Conservation (phyloP, 78 protist species). For the Dictyostelium discoideum region DNA sequence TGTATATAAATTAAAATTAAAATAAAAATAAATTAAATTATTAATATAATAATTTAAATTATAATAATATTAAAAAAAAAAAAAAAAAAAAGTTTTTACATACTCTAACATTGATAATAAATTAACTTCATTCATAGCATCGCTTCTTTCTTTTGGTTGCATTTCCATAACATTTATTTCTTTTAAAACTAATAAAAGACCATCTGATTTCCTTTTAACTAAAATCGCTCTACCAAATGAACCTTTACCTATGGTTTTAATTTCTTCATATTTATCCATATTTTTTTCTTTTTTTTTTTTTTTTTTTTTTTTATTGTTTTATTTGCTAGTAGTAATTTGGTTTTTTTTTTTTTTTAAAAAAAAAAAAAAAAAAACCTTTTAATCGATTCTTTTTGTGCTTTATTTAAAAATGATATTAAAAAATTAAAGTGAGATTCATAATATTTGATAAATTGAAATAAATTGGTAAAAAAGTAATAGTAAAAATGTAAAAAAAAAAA, state of each 20-base stretch:
- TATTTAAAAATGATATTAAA: not conserved
- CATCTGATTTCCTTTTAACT: constrained; percentile 34
- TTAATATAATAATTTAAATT: not conserved
- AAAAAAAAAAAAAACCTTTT: not conserved
- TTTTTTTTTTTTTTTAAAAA: not conserved
- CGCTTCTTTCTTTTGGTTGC: constrained; percentile 57
- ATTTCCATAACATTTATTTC: constrained; percentile 85
- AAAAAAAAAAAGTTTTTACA: constrained; percentile 59
- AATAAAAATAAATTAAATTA: not conserved
- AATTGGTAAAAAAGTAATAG: not conserved
- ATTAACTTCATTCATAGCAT: constrained; percentile 85
- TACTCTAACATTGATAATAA: constrained; percentile 70
- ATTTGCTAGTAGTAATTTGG: too few relatives aligned
- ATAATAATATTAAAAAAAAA: not conserved
- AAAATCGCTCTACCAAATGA: constrained; percentile 91
- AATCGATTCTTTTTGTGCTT: not conserved
- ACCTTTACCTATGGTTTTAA: constrained; percentile 90
- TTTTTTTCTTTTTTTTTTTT: not conserved
- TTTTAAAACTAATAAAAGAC: constrained; percentile 84
- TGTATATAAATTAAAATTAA: too few relatives aligned
- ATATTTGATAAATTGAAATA: too few relatives aligned
- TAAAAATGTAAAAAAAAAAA: too few relatives aligned
- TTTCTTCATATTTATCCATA: constrained; percentile 75
- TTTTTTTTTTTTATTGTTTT: not conserved
- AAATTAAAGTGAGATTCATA: not conserved